Evolutionary conservation across 1,284 basidiomycete genomes (phyloP).

Genomic region (Clitocybe nebularis): DNA sequence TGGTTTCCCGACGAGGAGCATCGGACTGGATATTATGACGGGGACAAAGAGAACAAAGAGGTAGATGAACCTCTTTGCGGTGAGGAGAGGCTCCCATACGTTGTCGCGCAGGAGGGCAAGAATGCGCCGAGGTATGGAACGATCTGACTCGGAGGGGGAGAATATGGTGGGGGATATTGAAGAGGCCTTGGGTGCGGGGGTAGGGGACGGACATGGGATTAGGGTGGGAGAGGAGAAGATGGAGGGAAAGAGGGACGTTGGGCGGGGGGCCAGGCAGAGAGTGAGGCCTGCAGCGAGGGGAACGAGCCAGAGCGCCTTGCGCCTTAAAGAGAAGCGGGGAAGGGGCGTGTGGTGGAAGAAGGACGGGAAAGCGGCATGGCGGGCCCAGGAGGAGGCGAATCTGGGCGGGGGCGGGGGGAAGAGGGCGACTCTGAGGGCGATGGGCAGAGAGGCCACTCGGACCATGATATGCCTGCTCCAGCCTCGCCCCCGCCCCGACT

Average conservation of each 20-base stretch:
- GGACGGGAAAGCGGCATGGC: neutral
- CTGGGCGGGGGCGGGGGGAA: neutral
- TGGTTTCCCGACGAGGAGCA: conserved; percentile 76
- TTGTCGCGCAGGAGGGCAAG: conserved; percentile 42
- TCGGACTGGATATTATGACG: conserved; percentile 81
- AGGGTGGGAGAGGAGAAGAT: conserved; percentile 58
- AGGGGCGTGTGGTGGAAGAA: neutral
- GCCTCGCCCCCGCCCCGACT: no score
- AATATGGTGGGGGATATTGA: conserved; percentile 37
- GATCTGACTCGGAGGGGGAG: conserved; percentile 60
- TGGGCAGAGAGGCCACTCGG: no score
- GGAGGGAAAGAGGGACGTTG: conserved; percentile 36
- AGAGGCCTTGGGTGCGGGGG: conserved; percentile 6
- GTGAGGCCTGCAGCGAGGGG: conserved; percentile 53
- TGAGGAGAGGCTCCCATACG: conserved; percentile 86
- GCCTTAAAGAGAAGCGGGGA: neutral
- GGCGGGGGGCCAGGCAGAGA: conserved; percentile 42
- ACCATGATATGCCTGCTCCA: no score
- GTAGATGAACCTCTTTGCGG: conserved; percentile 79
- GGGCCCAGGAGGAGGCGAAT: no score
- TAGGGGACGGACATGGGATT: conserved; percentile 50
- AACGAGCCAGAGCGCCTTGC: conserved; percentile 41
- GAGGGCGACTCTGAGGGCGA: no score
- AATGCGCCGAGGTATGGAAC: conserved; percentile 42
- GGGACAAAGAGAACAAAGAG: conserved; percentile 85